Evolutionary conservation across 768 basidiomycete species (phyloP).

Genomic region (Tylopilus balloui): DNA sequence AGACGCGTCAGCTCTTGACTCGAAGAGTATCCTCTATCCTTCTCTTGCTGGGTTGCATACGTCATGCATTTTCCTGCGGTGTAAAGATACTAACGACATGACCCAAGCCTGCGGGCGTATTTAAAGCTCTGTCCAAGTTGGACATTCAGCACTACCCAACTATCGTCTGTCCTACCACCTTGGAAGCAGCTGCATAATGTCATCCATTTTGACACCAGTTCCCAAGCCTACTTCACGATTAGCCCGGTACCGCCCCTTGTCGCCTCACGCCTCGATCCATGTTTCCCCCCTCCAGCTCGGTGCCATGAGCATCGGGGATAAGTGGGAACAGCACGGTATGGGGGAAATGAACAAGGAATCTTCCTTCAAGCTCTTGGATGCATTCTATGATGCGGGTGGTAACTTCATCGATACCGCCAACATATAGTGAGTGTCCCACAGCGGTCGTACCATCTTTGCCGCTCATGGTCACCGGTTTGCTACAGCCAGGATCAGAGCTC

Average conservation of each 20-base stretch:
- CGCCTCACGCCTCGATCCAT: conserved; percentile 35
- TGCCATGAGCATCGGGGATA: conserved; percentile 41
- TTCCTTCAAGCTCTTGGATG: conserved; percentile 45
- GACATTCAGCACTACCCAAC: too few species aligned
- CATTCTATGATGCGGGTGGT: conserved; percentile 41
- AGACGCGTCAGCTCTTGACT: too few species aligned
- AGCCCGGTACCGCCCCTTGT: conserved; percentile 34
- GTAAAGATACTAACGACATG: too few species aligned
- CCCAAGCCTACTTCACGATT: conserved; percentile 29
- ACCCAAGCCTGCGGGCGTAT: too few species aligned
- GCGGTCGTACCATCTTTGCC: not conserved
- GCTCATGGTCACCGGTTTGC: not conserved
- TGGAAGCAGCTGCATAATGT: too few species aligned
- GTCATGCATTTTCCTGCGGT: too few species aligned
- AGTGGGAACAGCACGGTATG: conserved; percentile 31
- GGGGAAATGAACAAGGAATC: conserved; percentile 40
- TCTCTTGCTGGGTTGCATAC: too few species aligned
- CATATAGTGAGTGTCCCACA: conserved; percentile 32
- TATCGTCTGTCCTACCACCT: too few species aligned
- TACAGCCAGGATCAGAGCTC: conserved; percentile 48
- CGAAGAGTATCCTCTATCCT: too few species aligned
- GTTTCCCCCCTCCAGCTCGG: conserved; percentile 43
- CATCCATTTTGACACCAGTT: too few species aligned
- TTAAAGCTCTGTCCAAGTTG: too few species aligned
- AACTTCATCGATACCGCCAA: conserved; percentile 50